Base-by-base conservation (phyloP, 345 rosid species). In the Aegle marmelos region DNA sequence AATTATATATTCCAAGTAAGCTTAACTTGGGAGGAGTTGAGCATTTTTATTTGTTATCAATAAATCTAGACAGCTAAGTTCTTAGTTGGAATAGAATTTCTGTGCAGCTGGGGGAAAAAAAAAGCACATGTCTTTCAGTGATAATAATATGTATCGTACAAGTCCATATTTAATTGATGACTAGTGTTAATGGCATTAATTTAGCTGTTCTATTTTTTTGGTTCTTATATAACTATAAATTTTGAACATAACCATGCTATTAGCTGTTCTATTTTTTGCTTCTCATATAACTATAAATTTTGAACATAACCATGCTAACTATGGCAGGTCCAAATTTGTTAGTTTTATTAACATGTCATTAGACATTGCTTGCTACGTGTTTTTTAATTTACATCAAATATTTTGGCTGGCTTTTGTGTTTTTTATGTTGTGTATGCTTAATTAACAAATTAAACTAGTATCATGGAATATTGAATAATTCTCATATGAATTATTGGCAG, bases 401-500 rank as follows among this genome's bases (percentile, higher is more conserved):
- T 61, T 45, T 45, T 21, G 45, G 27, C 21, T 2, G 45, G 25
- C 17, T 17, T 6, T 74, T 61, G 17, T 41, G 22, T 19, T 3
- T 50, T 50, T 14, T 27, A 4, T 36, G 6, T 75, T 41, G 27
- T 63, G 50, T 63, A n/a, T 50, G 22, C 24, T 73, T 75, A 63
- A 36, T 76, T 34, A 25, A 19, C 54, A 53, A 22, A 53, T 7
- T 54, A 24, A 36, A 24, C 53, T 63, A 28, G 22, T 10, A 8
- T 63, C 16, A 8, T 45, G 7, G 33, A 73, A 73, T 28, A 67
- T 21, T 14, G 57, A 36, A 28, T 45, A 48, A 54, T 64, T 77
- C 75, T 77, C 8, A 57, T 72, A 28, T 36, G 28, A 54, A 67
- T 67, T 78, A 65, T 37, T 86, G 86, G 81, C 90, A 94, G 99